These are phyloP conservation scores for Aspergillus sp. DNA, from an alignment of 2,329 filamentous ascomycete species.

Conservation along the genomic window DNA sequence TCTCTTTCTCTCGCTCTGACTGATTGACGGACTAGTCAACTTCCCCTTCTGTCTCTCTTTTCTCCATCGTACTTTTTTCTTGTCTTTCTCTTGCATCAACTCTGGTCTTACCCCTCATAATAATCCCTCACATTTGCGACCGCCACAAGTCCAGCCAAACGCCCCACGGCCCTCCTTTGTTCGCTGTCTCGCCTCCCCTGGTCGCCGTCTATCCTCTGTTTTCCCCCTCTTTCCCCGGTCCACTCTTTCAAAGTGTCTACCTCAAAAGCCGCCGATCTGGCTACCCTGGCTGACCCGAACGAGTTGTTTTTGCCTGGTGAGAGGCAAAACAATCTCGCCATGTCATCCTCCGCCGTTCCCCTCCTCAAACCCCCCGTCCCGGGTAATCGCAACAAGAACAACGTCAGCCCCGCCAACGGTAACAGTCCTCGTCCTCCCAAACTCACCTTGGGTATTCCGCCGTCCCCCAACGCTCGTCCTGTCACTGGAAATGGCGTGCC, in stretches of 20 bases:
- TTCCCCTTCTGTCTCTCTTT: conserved; percentile 1
- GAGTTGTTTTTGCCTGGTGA: conserved; percentile 42
- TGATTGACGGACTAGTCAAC: not conserved
- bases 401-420: conserved; percentile 32
- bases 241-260: conserved; percentile 18
- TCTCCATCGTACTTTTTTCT: not conserved
- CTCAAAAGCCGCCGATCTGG: conserved; percentile 33
- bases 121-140: not conserved
- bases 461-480: conserved; percentile 78
- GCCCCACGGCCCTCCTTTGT: conserved; percentile 1
- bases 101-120: conserved; percentile 1
- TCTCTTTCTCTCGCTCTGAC: conserved; percentile 6
- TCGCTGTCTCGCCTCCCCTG: not conserved
- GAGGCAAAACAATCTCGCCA: conserved; percentile 50
- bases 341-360: conserved; percentile 71
- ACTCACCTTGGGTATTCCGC: conserved; percentile 85
- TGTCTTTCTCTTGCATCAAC: conserved; percentile 5
- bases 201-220: not conserved
- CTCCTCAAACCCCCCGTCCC: conserved; percentile 81
- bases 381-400: conserved; percentile 56
- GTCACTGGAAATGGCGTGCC: conserved; percentile 53
- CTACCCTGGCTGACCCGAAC: conserved; percentile 40
- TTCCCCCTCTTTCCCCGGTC: not conserved
- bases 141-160: not conserved
- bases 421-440: conserved; percentile 68